Evolutionary conservation across 2,329 filamentous ascomycete species (phyloP).

Genomic region (Tolypocladium capitatum): DNA sequence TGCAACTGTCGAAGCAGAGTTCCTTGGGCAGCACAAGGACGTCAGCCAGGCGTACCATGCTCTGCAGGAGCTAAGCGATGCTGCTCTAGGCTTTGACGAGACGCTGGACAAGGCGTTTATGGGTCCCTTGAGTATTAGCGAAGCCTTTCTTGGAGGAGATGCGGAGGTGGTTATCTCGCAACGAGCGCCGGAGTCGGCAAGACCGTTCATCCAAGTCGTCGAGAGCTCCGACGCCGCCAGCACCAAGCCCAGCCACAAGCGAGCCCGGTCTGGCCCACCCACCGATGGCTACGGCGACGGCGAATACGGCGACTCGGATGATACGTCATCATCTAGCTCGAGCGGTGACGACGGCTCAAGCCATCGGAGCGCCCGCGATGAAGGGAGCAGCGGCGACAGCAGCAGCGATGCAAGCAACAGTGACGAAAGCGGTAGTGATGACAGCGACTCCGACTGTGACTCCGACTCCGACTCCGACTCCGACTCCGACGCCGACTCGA

Average conservation of each 20-base stretch:
- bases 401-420: conserved; percentile 5
- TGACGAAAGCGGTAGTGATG: conserved; percentile 3
- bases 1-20: conserved; percentile 20
- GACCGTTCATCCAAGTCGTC: conserved; percentile 17
- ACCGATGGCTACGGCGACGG: neutral
- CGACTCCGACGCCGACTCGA: conserved; percentile 11
- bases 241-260: neutral
- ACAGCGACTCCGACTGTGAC: conserved; percentile 6
- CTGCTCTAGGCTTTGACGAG: conserved; percentile 18
- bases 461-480: conserved; percentile 3
- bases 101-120: conserved; percentile 16
- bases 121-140: conserved; percentile 2
- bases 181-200: conserved; percentile 1
- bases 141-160: neutral
- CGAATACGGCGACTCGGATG: neutral
- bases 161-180: neutral
- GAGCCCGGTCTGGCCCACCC: neutral
- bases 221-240: neutral
- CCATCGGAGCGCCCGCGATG: neutral
- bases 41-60: conserved; percentile 23
- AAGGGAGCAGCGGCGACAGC: neutral
- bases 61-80: conserved; percentile 18
- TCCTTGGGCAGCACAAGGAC: conserved; percentile 20
- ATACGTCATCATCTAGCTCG: neutral
- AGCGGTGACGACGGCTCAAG: neutral